phyloP scores from a whole-genome alignment of 164 flowering plant species.

The Euptelea pleiosperma region DNA sequence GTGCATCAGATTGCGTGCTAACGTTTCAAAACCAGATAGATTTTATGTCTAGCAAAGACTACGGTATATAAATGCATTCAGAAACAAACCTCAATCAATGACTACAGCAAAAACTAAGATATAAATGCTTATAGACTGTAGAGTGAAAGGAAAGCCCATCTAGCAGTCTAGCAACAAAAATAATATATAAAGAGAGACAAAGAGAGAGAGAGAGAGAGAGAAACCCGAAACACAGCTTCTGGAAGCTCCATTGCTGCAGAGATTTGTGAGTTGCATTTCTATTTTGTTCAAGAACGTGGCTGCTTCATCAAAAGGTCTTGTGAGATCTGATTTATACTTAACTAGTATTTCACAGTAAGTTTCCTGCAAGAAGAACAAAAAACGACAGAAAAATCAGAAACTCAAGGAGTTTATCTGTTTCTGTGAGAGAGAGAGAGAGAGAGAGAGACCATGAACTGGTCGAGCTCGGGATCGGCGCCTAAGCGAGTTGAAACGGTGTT shows the following conservation, averaged over 20 bases:
- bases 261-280: conserved; percentile 54
- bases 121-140: too few species aligned
- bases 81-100: too few species aligned
- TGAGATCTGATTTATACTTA: conserved; percentile 69
- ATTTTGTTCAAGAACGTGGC: conserved; percentile 60
- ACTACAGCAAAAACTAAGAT: too few species aligned
- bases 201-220: conserved; percentile 22
- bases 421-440: conserved; percentile 10
- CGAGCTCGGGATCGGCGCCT: conserved; percentile 84
- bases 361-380: conserved; percentile 26
- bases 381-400: background rate
- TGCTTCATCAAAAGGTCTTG: conserved; percentile 73
- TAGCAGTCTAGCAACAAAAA: too few species aligned
- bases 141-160: too few species aligned
- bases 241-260: conserved; percentile 47
- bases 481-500: conserved; percentile 26
- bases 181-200: background rate
- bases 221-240: conserved; percentile 38
- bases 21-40: too few species aligned
- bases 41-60: too few species aligned
- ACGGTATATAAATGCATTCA: too few species aligned
- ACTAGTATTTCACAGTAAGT: conserved; percentile 53
- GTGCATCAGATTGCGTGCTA: too few species aligned
- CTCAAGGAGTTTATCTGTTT: too few species aligned
- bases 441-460: conserved; percentile 69